Base-by-base conservation (phyloP, 495 filamentous ascomycete genomes). In the Penicillium alfredii region DNA sequence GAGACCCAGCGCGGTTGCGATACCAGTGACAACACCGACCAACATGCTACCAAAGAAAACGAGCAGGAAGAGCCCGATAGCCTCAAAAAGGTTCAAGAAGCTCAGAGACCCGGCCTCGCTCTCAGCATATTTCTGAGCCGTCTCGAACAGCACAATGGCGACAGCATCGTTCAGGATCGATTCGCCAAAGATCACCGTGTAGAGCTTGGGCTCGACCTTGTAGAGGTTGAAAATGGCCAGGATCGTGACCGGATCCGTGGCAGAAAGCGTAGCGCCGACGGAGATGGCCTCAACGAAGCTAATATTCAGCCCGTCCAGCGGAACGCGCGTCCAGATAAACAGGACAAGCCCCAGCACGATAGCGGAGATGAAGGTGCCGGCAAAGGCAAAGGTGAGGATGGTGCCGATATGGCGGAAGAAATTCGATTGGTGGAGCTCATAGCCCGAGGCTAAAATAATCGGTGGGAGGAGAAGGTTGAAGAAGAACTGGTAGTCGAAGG, bases 401-500 rank as follows among this genome's bases (percentile, higher is more conserved):
- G 88, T 93, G 26, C 92, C 93, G 42, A 97, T 94, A 55, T 97
- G 94, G 35, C 93, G 85, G 59, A 97, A 97, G 69, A 97, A 97
- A 66, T 97, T 97, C 38, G 82, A 87, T 66, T 98, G 92, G 59
- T 98, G 92, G 23, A 98, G 62, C 62, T 98, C 92, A 66, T 97
- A 98, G 25, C 92, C 92, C 20, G 89, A 95, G 22, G 88, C 89
- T 26, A 98, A 73, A 60, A 98, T 98, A 54, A 98, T 98, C 6
- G 92, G 92, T 21, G 92, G 92, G 19, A 98, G 81, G 24, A 98
- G 81, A 37, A 98, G 78, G 61, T 97, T 98, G 71, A 98, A 98
- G 72, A 98, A 98, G 63, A 95, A 89, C 53, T 96, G 88, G 60
- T 97, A 95, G 67, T 97, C 80, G 70, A 98, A 98, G 58, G 82